Conservation (phyloP, 768 basidiomycete species). For the Tylopilus vinaceipallidus region DNA sequence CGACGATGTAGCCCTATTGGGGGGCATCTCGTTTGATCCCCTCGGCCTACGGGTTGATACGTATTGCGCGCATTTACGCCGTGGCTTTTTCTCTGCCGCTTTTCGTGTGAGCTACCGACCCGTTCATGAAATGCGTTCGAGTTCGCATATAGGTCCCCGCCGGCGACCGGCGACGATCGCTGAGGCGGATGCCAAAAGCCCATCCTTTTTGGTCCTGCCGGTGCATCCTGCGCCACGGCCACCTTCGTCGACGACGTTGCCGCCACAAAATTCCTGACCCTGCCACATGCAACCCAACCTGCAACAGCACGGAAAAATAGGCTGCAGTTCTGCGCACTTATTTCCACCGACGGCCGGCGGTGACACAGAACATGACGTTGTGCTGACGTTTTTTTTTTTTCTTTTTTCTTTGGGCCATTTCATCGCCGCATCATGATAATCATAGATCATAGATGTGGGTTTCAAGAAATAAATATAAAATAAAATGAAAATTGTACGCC, state of each 20-base stretch:
- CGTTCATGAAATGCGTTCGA: neutral
- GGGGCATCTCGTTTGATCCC: slow-evolving; percentile 8
- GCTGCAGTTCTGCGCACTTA: neutral
- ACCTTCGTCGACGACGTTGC: too few relatives aligned
- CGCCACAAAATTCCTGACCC: too few relatives aligned
- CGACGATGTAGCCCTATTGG: neutral
- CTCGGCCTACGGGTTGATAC: slow-evolving; percentile 10
- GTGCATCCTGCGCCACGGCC: too few relatives aligned
- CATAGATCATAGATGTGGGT: too few relatives aligned
- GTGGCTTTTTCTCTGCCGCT: neutral
- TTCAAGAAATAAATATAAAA: slow-evolving; percentile 3
- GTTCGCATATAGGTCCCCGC: neutral
- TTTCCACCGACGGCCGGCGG: slow-evolving; percentile 2
- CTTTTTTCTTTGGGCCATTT: slow-evolving; percentile 1
- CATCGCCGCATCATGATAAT: slow-evolving; percentile 10
- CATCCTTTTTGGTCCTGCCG: too few relatives aligned
- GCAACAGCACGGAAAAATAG: neutral
- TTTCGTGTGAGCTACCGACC: neutral
- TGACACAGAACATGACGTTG: neutral
- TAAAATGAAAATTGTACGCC: neutral
- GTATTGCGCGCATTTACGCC: slow-evolving; percentile 11
- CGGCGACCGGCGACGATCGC: neutral
- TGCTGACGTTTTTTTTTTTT: neutral
- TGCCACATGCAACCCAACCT: neutral
- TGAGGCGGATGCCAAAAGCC: neutral